A percentile compares a stretch with the other conserved stretches of the same genome.
Evolutionary conservation across 768 basidiomycete species (phyloP).

Genomic region (Nidularia sp.): DNA sequence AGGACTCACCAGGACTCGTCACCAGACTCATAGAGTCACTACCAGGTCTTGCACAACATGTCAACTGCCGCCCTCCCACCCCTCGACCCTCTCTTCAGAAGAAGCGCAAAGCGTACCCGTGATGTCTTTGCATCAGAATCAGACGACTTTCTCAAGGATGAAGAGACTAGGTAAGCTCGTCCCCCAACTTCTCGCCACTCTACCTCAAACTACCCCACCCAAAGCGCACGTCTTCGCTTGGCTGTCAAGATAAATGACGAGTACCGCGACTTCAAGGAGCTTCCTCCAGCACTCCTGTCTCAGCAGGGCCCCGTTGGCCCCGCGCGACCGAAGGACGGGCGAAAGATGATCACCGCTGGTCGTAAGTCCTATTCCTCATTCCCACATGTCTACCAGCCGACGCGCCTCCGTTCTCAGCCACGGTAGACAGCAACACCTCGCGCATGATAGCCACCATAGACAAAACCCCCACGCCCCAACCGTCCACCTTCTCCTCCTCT

Average conservation of each 20-base stretch:
- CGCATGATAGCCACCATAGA: constrained; percentile 73
- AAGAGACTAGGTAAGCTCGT: constrained; percentile 62
- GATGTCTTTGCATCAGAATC: constrained; percentile 65
- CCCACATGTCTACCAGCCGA: background rate
- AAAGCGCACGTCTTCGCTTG: constrained; percentile 67
- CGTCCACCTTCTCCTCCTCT: constrained; percentile 66
- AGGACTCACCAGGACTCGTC: background rate
- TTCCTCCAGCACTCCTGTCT: constrained; percentile 75
- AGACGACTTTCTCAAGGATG: constrained; percentile 57
- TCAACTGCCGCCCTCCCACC: constrained; percentile 55
- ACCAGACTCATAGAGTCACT: background rate
- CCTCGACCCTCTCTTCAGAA: constrained; percentile 59
- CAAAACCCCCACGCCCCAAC: constrained; percentile 61
- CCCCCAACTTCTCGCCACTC: background rate
- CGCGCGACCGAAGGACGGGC: constrained; percentile 57
- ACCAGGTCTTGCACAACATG: constrained; percentile 15
- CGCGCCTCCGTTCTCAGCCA: constrained; percentile 16
- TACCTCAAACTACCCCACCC: background rate
- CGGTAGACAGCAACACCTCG: constrained; percentile 47
- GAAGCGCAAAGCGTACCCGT: constrained; percentile 67
- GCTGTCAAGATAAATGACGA: constrained; percentile 88
- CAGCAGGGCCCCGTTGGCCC: constrained; percentile 85
- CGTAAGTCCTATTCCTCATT: constrained; percentile 29
- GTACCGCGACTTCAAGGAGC: constrained; percentile 80
- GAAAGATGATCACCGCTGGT: constrained; percentile 72